Base-by-base conservation (phyloP, 495 filamentous ascomycete species). In the Penicillium steckii region DNA sequence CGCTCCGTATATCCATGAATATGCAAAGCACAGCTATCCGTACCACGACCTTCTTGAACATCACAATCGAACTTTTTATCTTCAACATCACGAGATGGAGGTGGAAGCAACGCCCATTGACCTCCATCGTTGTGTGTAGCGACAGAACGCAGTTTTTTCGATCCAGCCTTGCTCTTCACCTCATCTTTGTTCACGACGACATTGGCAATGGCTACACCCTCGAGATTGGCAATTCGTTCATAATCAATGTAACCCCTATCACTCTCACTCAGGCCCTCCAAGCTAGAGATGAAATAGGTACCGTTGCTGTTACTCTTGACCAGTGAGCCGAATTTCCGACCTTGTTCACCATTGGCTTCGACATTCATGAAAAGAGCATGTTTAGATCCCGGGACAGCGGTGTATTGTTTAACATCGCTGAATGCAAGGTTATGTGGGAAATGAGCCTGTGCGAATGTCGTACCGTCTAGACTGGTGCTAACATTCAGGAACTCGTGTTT, bases 281-380 rank as follows among this genome's bases (percentile, higher is more conserved):
- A 72, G 67, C 87, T 92, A 44, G 92, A 72, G 18, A 95, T 89
- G 58, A 97, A 99, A 2, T 87, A 92, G 0, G 94, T 97, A 30
- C 94, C 94, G 63, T 97, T 97, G 60, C 89, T 96, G 71, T 99
- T 99, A 59, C 90, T 95, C 79, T 97, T 97, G 62, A 99, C 79
- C 46, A 99, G 85, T 21, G 84, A 83, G n/a, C 94, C 94, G 55
- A 87, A 90, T 47, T 85, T 82, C 27, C 77, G 79, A 3, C 78
- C 84, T 21, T 73, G 59, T 7, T 70, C 69, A 22, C 73, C 76
- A 50, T 85, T 85, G 43, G 89, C 86, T 3, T 85, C 89, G 13
- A 97, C 91, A 53, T 96, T 91, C 48, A 99, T 69, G 75, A 97
- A 97, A 44, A 97, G 77, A 7, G 94, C 86, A 70, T 96, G 91